Base-by-base conservation (phyloP, 768 basidiomycete genomes). In the Dacryopinax spathularia region DNA sequence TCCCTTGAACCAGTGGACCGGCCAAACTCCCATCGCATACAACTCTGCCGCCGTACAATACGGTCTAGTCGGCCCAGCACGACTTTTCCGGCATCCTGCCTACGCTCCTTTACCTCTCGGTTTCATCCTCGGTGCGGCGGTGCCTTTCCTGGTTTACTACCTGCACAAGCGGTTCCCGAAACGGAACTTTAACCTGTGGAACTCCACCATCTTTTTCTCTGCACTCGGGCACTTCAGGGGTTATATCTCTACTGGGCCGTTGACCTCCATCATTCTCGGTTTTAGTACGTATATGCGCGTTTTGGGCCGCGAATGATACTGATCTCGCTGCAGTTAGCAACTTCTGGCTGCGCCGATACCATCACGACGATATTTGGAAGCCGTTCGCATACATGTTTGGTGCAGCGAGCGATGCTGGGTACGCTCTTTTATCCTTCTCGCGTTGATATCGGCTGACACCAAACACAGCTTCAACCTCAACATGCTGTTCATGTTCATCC, bases 231-330 rank as follows among this genome's bases (percentile, higher is more conserved):
- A 56, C 25, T 56, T 56, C 48, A 10, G 48, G 12, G 48, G 48
- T 27, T 56, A 56, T 18, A 56, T 56, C 22, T 56, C 48, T 20
- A 56, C 25, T 5, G 48, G 48, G 13, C 48, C 48, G 25, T 29
- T 56, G 5, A 56, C 48, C 15, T 25, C 48, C 18, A 56, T 56
- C 48, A 56, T 56, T 18, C 48, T 56, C 25, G 48, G 48, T 56
- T 56, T 56, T 29, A 56, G 48, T 56, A 56, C 48, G 48, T 56
- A 56, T 56, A 56, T 56, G 48, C 48, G 48, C 25, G 31, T 56
- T 22, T 56, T 29, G 25, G 18, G 25, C 5, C 13, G 31, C 22
- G 25, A 25, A 13, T 20, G 10, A 7, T 13, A 29, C 48, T 56
- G 10, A 56, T 29, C 10, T 27, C 31, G 15, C 10, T 56, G 22